Conservation (phyloP, 1,284 basidiomycete genomes). For the Cystobasidiaceae sp. region DNA sequence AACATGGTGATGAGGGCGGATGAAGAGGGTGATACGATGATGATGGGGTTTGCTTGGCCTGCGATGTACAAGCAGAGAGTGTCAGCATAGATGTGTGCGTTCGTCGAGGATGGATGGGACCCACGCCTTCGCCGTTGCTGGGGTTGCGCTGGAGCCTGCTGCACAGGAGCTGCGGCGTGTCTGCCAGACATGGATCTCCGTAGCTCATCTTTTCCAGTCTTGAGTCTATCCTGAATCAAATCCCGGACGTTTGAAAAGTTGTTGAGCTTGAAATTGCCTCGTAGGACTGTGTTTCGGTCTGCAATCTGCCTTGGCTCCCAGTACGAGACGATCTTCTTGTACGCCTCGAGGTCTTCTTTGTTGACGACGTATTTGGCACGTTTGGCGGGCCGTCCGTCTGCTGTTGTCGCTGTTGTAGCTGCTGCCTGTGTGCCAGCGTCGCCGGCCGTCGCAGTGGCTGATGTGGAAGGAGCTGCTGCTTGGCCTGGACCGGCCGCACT, state of each 20-base stretch:
- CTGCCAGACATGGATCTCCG: background rate
- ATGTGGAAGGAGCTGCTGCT: slow-evolving; percentile 46
- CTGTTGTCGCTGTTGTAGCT: background rate
- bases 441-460: background rate
- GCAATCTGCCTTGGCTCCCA: slow-evolving; percentile 47
- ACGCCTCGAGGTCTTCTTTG: slow-evolving; percentile 67
- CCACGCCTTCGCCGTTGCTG: slow-evolving; percentile 33
- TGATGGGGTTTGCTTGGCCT: slow-evolving; percentile 64
- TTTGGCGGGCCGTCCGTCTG: slow-evolving; percentile 56
- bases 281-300: slow-evolving; percentile 68
- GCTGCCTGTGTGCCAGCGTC: background rate
- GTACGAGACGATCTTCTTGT: slow-evolving; percentile 66
- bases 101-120: background rate
- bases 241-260: slow-evolving; percentile 64
- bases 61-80: background rate
- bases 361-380: slow-evolving; percentile 65
- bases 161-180: background rate
- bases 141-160: slow-evolving; percentile 11
- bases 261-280: slow-evolving; percentile 57
- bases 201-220: slow-evolving; percentile 60
- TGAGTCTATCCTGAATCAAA: slow-evolving; percentile 65
- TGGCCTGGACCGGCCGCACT: slow-evolving; percentile 58
- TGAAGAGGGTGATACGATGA: slow-evolving; percentile 91
- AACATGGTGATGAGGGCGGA: slow-evolving; percentile 95
- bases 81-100: background rate